A percentile compares a stretch with the other conserved stretches of the same genome.
phyloP scores from a whole-genome alignment of 805 yeast genomes.

The Schizosaccharomyces cryophilus region DNA sequence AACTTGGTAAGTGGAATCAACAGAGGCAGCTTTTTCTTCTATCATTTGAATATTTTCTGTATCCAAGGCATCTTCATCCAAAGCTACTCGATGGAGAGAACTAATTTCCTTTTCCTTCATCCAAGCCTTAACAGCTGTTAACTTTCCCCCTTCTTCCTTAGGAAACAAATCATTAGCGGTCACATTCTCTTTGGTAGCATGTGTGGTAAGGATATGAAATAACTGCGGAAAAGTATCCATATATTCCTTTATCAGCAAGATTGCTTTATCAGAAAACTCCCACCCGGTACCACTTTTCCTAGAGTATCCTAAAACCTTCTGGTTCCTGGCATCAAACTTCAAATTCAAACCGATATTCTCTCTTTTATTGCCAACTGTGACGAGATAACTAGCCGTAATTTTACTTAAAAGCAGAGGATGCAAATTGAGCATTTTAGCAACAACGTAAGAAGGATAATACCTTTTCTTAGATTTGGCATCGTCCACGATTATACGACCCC shows the following conservation, averaged over 20 bases:
- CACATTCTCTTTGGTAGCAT: neutral
- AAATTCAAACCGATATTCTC: slow-evolving; percentile 59
- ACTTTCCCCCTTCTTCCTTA: slow-evolving; percentile 9
- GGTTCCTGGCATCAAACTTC: slow-evolving; percentile 54
- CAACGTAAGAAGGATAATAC: slow-evolving; percentile 43
- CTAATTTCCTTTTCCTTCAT: slow-evolving; percentile 16
- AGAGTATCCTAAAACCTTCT: slow-evolving; percentile 74
- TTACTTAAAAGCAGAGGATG: slow-evolving; percentile 46
- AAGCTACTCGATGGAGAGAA: slow-evolving; percentile 33
- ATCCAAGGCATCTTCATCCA: slow-evolving; percentile 59
- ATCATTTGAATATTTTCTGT: slow-evolving; percentile 37
- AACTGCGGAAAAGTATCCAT: slow-evolving; percentile 31
- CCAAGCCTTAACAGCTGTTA: slow-evolving; percentile 17
- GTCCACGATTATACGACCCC: slow-evolving; percentile 36
- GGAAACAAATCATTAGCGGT: neutral
- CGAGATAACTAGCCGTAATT: slow-evolving; percentile 32
- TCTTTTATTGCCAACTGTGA: slow-evolving; percentile 30
- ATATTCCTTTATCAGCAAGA: slow-evolving; percentile 40
- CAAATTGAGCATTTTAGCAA: slow-evolving; percentile 31
- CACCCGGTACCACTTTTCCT: slow-evolving; percentile 40
- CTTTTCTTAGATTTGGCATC: slow-evolving; percentile 28
- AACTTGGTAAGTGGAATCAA: slow-evolving; percentile 12
- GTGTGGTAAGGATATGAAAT: slow-evolving; percentile 17
- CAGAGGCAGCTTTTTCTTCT: slow-evolving; percentile 31
- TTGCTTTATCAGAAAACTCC: slow-evolving; percentile 62